phyloP scores from a whole-genome alignment of 2,329 filamentous ascomycete genomes.

The Exophiala sideris region DNA sequence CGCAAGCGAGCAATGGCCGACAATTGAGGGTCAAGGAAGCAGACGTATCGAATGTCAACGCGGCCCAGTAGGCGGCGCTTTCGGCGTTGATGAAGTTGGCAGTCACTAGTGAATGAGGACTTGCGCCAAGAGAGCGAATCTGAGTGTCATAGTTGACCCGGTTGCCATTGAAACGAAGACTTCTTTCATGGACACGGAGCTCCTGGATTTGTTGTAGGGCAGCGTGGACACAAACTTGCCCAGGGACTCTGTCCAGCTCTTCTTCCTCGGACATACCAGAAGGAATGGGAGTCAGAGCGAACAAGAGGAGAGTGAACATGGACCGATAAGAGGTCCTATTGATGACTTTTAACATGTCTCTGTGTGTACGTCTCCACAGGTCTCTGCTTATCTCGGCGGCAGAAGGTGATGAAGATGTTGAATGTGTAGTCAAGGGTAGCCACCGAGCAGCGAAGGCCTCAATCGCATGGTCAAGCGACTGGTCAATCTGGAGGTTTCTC shows the following conservation, averaged over 20 bases:
- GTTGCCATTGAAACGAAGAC: constrained; percentile 42
- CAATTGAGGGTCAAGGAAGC: constrained; percentile 42
- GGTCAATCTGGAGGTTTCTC: constrained; percentile 27
- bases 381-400: constrained; percentile 24
- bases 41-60: constrained; percentile 43
- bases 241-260: constrained; percentile 40
- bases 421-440: constrained; percentile 25
- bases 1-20: constrained; percentile 39
- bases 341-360: constrained; percentile 42
- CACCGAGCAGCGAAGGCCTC: constrained; percentile 32
- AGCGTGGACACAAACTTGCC: constrained; percentile 41
- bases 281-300: constrained; percentile 42
- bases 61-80: constrained; percentile 43
- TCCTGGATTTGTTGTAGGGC: constrained; percentile 42
- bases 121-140: constrained; percentile 7
- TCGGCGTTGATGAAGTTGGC: constrained; percentile 38
- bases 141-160: constrained; percentile 14
- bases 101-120: constrained; percentile 31
- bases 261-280: constrained; percentile 41
- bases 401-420: neutral
- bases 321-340: constrained; percentile 43
- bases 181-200: constrained; percentile 38
- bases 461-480: constrained; percentile 30
- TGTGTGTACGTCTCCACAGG: constrained; percentile 38
- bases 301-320: constrained; percentile 41